Conservation (phyloP, 2,329 filamentous ascomycete genomes). For the Biscogniauxia mediterranea region DNA sequence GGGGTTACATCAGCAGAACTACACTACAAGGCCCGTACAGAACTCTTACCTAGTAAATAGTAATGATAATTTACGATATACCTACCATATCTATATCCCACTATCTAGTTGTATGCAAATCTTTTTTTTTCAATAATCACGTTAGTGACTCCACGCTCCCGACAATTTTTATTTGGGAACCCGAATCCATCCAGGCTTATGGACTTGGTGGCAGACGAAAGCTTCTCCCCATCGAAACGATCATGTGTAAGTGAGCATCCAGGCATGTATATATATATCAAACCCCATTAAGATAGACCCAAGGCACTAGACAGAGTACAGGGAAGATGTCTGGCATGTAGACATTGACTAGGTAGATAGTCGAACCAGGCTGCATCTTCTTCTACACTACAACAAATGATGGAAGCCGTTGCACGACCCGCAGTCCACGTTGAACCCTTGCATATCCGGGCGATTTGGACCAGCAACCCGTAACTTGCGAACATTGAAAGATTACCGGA, state of each 20-base stretch:
- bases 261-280: not conserved
- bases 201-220: too few species aligned
- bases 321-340: not conserved
- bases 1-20: not conserved
- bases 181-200: not conserved
- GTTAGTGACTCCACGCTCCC: not conserved
- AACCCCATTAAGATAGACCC: not conserved
- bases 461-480: not conserved
- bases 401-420: not conserved
- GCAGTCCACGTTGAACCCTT: not conserved
- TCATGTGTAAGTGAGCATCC: too few species aligned
- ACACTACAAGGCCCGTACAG: not conserved
- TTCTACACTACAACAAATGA: not conserved
- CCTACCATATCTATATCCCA: not conserved
- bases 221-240: not conserved
- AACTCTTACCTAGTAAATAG: too few species aligned
- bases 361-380: not conserved
- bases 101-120: not conserved
- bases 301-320: not conserved
- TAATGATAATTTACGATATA: not conserved
- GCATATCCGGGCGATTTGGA: not conserved
- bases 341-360: not conserved
- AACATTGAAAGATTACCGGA: not conserved
- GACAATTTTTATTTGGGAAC: not conserved
- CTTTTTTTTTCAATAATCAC: not conserved